Percentiles rank a stretch among this genome's conserved stretches.
Evolutionary conservation across 2,329 filamentous ascomycete genomes (phyloP).

Genomic region (Fusarium sp.): DNA sequence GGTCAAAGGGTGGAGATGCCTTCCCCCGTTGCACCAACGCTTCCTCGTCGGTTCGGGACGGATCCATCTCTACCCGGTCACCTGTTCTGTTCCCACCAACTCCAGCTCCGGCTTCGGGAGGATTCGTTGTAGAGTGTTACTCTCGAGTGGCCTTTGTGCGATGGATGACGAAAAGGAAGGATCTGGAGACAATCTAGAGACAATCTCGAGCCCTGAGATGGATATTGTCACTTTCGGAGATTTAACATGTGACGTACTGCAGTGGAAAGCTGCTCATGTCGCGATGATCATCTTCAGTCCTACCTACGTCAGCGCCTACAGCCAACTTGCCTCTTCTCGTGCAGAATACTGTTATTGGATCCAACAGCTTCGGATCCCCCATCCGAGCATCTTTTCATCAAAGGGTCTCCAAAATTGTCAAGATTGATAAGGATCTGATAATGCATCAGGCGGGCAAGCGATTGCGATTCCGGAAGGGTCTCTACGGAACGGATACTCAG

Average conservation of each 20-base stretch:
- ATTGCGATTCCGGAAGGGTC: background rate
- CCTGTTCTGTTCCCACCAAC: slow-evolving; percentile 30
- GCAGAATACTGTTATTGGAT: background rate
- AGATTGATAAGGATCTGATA: slow-evolving; percentile 10
- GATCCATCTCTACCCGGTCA: slow-evolving; percentile 24
- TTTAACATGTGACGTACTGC: background rate
- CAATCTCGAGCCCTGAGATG: background rate
- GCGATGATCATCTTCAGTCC: background rate
- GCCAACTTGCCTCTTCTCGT: background rate
- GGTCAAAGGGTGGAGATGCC: slow-evolving; percentile 14
- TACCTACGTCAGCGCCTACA: background rate
- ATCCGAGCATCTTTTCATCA: slow-evolving; percentile 17
- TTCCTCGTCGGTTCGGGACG: slow-evolving; percentile 25
- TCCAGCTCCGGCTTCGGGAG: slow-evolving; percentile 29
- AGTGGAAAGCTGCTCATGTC: background rate
- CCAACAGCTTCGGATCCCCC: slow-evolving; percentile 1
- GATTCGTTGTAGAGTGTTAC: background rate
- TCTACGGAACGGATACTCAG: background rate
- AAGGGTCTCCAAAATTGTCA: background rate
- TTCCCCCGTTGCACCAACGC: slow-evolving; percentile 1
- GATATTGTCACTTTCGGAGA: background rate
- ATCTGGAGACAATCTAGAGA: background rate
- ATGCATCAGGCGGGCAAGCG: background rate
- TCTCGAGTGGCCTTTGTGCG: background rate
- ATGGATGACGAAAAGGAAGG: background rate